Conservation (phyloP, 768 basidiomycete genomes). For the Cantharellus anzutake region DNA sequence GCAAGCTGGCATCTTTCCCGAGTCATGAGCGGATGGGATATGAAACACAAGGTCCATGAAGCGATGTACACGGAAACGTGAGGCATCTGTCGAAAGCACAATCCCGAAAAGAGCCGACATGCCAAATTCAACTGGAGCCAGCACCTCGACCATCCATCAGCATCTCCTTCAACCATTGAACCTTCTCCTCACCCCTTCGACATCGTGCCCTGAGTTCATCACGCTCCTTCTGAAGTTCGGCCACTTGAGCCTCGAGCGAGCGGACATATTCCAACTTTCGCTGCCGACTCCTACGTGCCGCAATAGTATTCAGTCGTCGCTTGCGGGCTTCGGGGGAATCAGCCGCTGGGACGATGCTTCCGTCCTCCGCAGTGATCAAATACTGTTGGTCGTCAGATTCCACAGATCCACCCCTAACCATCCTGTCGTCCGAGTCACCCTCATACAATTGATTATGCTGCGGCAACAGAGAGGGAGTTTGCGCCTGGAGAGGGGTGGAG, state of each 20-base stretch:
- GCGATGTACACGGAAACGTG: too few species aligned
- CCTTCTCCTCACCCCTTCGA: not conserved
- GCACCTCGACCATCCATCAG: not conserved
- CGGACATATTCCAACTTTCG: conserved; percentile 53
- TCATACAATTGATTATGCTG: too few species aligned
- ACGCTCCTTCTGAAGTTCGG: not conserved
- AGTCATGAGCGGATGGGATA: too few species aligned
- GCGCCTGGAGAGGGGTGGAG: too few species aligned
- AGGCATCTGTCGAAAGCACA: too few species aligned
- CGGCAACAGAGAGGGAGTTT: too few species aligned
- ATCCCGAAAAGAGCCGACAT: too few species aligned
- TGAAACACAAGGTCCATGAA: too few species aligned
- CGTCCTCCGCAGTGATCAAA: conserved; percentile 17
- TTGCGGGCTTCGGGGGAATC: conserved; percentile 58
- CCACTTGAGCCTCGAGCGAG: conserved; percentile 33
- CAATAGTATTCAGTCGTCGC: conserved; percentile 68
- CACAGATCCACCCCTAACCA: conserved; percentile 11
- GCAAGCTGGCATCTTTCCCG: too few species aligned
- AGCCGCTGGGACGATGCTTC: conserved; percentile 23
- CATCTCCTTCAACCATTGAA: not conserved
- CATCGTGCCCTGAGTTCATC: not conserved
- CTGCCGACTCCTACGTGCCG: conserved; percentile 64
- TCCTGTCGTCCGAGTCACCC: too few species aligned
- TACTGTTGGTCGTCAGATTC: conserved; percentile 23
- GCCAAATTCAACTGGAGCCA: too few species aligned